Base-by-base conservation (phyloP, 78 protist species). In the Cyanophora paradoxa region DNA sequence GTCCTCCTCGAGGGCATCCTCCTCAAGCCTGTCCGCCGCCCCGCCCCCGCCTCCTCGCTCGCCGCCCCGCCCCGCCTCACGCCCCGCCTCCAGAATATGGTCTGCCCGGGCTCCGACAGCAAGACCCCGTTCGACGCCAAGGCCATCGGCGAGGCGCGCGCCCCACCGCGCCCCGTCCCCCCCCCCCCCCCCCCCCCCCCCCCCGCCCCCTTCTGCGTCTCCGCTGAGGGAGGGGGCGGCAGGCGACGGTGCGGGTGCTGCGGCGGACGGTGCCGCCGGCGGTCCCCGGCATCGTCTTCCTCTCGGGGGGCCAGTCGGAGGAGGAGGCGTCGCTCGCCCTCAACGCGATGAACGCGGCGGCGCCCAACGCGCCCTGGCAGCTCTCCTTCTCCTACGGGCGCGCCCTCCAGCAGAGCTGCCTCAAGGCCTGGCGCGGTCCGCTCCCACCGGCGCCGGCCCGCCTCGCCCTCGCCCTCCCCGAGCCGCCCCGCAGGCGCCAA, bases 251-350 rank as follows among this genome's bases (percentile, higher is more conserved):
- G 46, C 72, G 71, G 22, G 76, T 88, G 34, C 91, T 93, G 36
- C 82, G 78, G 71, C 66, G 93, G 61, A 89, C 94, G 69, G 85
- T 93, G 28, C 96, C 96, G 42, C 79, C 91, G 28, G 87, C 97
- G 54, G 84, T 93, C 14, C 87, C 91, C 42, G 97, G 97, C 59
- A 58, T 93, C 69, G 62, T 56, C 75, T 93, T 93, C 88, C 82
- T 93, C n/a, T 86, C 92, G 2, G 97, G 97, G 58, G 97, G 97
- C 39, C 88, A 82, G 75, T 75, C 90, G 31, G 94, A 93, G 67
- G 79, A 75, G 62, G 86, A 88, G 41, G 94, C 97, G 71, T 78
- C 94, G 40, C 63, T 52, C 39, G 71, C 88, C 86, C 76, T 93
- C 41, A 86, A 83, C 86, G 94, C 89, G 41, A 93, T 93, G 75